Evolutionary conservation across 495 filamentous ascomycete genomes (phyloP).

Genomic region (Aeminium ludgeri): DNA sequence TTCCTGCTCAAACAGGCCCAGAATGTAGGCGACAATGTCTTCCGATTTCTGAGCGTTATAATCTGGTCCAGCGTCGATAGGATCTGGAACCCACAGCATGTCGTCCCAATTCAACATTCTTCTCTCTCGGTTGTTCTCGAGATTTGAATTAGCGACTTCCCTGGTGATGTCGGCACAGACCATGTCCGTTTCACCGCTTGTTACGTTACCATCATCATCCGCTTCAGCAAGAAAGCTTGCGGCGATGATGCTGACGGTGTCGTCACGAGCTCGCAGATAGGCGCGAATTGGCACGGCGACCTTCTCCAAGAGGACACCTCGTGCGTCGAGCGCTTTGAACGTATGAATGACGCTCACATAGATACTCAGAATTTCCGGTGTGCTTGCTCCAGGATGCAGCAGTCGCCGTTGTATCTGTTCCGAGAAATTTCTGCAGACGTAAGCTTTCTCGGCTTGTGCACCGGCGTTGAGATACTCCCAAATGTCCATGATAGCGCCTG

Average conservation of each 20-base stretch:
- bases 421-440: conserved; percentile 58
- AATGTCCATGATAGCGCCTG: conserved; percentile 64
- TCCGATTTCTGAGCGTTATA: conserved; percentile 76
- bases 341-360: conserved; percentile 88
- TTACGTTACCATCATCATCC: conserved; percentile 25
- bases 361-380: conserved; percentile 68
- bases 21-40: conserved; percentile 82
- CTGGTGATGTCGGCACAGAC: conserved; percentile 58
- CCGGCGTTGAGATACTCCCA: conserved; percentile 31
- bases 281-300: conserved; percentile 67
- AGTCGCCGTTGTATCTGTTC: conserved; percentile 50
- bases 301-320: conserved; percentile 76
- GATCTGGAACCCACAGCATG: conserved; percentile 80
- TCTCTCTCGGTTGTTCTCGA: conserved; percentile 26
- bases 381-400: conserved; percentile 77
- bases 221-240: conserved; percentile 62
- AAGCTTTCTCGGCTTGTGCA: conserved; percentile 36
- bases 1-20: conserved; percentile 74
- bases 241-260: conserved; percentile 77
- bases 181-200: conserved; percentile 25
- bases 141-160: conserved; percentile 33
- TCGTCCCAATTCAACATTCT: conserved; percentile 76
- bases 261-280: conserved; percentile 85
- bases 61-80: conserved; percentile 79
- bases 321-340: conserved; percentile 77